phyloP scores from a whole-genome alignment of 139 green algal species.

The Klebsormidium nitens region DNA sequence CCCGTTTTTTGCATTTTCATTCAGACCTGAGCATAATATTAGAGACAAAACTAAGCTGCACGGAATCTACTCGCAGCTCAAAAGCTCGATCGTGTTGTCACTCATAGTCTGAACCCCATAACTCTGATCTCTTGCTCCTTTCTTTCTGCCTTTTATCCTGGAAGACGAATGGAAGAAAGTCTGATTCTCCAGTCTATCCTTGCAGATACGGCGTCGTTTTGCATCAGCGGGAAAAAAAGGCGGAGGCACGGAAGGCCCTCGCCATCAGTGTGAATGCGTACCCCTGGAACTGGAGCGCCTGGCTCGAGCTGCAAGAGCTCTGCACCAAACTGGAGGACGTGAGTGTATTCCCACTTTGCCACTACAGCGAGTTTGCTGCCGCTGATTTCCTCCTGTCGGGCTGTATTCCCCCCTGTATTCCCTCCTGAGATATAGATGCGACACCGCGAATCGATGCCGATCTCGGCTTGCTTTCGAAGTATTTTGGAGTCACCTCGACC shows the following conservation, averaged over 20 bases:
- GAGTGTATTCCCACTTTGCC: no score
- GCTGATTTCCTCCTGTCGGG: no score
- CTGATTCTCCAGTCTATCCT: neutral
- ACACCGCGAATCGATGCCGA: no score
- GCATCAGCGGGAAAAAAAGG: conserved; percentile 46
- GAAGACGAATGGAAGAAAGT: neutral
- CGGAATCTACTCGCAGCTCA: no score
- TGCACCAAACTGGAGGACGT: neutral
- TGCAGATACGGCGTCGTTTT: conserved; percentile 60
- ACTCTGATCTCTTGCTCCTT: neutral
- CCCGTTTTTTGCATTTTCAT: neutral
- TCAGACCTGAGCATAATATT: neutral
- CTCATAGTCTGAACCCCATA: neutral
- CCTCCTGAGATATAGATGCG: no score
- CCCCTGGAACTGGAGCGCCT: conserved; percentile 90
- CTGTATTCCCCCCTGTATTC: no score
- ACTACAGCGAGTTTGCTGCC: no score
- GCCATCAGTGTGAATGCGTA: conserved; percentile 53
- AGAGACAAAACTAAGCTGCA: neutral
- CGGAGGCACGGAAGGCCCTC: conserved; percentile 48
- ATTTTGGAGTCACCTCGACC: no score
- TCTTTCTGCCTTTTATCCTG: neutral
- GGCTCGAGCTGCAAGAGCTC: conserved; percentile 66
- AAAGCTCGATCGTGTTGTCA: no score
- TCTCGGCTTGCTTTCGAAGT: no score